Evolutionary conservation across 2,329 filamentous ascomycete genomes (phyloP).

Genomic region (Trichoderma atroviride): DNA sequence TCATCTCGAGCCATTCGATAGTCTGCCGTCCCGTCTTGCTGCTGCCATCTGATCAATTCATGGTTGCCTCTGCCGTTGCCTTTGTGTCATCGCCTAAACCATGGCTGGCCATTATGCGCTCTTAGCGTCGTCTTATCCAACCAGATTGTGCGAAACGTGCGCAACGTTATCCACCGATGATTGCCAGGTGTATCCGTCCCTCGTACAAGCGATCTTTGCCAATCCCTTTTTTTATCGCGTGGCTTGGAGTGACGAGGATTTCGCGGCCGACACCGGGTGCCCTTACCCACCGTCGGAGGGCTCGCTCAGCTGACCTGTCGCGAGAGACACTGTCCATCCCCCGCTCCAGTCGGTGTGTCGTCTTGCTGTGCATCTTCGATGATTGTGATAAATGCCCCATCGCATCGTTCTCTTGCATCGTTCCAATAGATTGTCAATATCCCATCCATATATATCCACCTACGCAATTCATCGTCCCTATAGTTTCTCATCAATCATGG

Average conservation of each 20-base stretch:
- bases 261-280: constrained; percentile 28
- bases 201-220: constrained; percentile 27
- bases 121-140: constrained; percentile 35
- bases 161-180: constrained; percentile 33
- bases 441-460: constrained; percentile 8
- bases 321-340: constrained; percentile 32
- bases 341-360: constrained; percentile 36
- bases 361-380: constrained; percentile 27
- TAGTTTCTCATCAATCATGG: constrained; percentile 38
- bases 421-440: constrained; percentile 11
- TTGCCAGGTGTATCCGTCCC: constrained; percentile 31
- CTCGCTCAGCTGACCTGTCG: constrained; percentile 31
- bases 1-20: not conserved
- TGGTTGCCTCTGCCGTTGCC: not conserved
- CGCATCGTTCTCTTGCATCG: constrained; percentile 1
- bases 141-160: constrained; percentile 33
- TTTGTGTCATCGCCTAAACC: constrained; percentile 18
- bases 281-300: constrained; percentile 17
- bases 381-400: constrained; percentile 1
- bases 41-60: not conserved
- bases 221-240: constrained; percentile 6
- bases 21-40: not conserved
- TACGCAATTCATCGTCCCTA: not conserved
- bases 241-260: constrained; percentile 16
- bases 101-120: constrained; percentile 20